These are phyloP conservation scores for Croton setiger DNA, from an alignment of 441 rosid species.

Conservation along the genomic window DNA sequence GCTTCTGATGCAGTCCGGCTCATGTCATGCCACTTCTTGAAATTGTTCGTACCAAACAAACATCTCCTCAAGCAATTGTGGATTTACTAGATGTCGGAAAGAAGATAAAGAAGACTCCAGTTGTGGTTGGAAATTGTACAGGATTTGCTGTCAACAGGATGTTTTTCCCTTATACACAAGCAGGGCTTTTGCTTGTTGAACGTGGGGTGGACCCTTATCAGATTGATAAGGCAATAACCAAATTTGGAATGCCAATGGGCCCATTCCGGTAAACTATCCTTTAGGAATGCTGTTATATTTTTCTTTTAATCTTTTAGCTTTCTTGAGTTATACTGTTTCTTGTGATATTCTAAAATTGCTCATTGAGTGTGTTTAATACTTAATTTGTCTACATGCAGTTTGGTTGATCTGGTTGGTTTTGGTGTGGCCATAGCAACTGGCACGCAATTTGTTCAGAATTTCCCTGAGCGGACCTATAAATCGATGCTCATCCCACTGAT, in stretches of 20 bases:
- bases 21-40: constrained; percentile 97
- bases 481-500: constrained; percentile 80
- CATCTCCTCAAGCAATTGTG: constrained; percentile 85
- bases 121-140: constrained; percentile 95
- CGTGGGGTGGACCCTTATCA: constrained; percentile 75
- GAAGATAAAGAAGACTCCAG: constrained; percentile 90
- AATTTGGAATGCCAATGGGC: constrained; percentile 99
- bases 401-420: constrained; percentile 90
- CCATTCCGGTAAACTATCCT: constrained; percentile 67
- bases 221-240: constrained; percentile 70
- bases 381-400: constrained; percentile 45
- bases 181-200: constrained; percentile 76
- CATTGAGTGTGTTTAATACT: constrained; percentile 14
- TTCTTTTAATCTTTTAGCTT: not conserved
- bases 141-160: constrained; percentile 98
- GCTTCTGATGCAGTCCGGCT: constrained; percentile 70
- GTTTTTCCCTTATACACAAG: constrained; percentile 95
- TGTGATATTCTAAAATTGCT: not conserved
- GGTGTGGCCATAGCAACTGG: constrained; percentile 91
- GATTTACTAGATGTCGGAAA: constrained; percentile 89
- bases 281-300: not conserved
- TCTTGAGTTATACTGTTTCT: constrained; percentile 3
- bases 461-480: constrained; percentile 78
- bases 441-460: constrained; percentile 68
- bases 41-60: constrained; percentile 83